Percentiles rank a stretch among this genome's conserved stretches.
Evolutionary conservation across 257 asterid species (phyloP).

Genomic region (Sherardia arvensis): DNA sequence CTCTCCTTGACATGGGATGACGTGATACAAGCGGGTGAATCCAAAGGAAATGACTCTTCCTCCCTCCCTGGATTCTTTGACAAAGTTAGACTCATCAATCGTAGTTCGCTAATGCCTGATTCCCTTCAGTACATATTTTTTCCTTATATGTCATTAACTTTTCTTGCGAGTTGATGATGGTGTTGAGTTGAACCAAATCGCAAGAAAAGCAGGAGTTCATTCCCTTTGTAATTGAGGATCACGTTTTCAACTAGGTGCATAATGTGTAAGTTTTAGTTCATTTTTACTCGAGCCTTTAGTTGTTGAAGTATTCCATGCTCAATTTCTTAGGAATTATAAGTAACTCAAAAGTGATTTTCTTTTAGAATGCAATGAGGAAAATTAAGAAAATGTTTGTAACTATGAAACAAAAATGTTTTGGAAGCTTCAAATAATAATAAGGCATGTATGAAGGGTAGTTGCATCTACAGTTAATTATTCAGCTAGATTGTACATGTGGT

Average conservation of each 20-base stretch:
- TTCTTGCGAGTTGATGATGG: background rate
- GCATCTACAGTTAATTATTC: background rate
- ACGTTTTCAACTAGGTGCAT: constrained; percentile 59
- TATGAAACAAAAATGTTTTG: background rate
- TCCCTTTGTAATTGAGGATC: constrained; percentile 59
- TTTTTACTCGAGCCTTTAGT: background rate
- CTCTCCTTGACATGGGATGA: constrained; percentile 66
- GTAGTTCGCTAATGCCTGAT: constrained; percentile 44
- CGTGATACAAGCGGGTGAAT: constrained; percentile 25
- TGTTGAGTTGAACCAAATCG: background rate
- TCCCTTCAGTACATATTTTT: background rate
- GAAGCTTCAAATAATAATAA: background rate
- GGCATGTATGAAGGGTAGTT: background rate
- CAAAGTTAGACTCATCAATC: constrained; percentile 64
- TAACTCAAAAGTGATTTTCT: background rate
- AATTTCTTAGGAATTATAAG: background rate
- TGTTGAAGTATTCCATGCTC: too few species aligned
- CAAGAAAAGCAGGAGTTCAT: constrained; percentile 73
- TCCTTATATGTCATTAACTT: background rate
- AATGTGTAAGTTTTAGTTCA: constrained; percentile 25
- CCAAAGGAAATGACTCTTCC: constrained; percentile 25
- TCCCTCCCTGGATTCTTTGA: constrained; percentile 56
- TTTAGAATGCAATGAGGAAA: background rate
- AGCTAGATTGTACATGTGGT: background rate
- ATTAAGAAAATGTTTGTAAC: background rate